A percentile compares a stretch with the other conserved stretches of the same genome.
Conservation (phyloP, 2,329 filamentous ascomycete genomes). For the Fusarium zealandicum region DNA sequence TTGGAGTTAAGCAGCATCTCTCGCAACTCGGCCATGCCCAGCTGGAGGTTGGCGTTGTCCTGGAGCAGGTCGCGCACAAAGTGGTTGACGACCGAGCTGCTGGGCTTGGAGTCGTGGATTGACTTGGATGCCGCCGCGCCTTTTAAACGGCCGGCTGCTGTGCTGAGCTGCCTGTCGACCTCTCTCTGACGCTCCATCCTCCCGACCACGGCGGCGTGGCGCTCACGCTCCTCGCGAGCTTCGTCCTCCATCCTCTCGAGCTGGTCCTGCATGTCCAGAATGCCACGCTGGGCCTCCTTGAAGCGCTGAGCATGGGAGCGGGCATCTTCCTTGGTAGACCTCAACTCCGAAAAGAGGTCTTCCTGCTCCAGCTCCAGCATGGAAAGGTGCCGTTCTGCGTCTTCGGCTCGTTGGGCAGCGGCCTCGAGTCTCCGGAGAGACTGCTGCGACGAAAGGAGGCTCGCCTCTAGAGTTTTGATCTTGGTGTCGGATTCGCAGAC, state of each 20-base stretch:
- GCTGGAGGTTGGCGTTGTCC: constrained; percentile 92
- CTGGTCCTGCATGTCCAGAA: constrained; percentile 83
- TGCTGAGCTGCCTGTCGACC: constrained; percentile 82
- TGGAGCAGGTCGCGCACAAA: constrained; percentile 96
- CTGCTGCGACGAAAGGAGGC: constrained; percentile 78
- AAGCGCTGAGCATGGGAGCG: constrained; percentile 81
- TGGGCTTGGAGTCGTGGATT: constrained; percentile 63
- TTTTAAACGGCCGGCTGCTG: constrained; percentile 80
- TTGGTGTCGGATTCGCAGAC: constrained; percentile 81
- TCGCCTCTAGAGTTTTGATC: constrained; percentile 78
- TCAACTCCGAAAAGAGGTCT: constrained; percentile 71
- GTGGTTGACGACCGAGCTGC: constrained; percentile 82
- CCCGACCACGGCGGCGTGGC: constrained; percentile 80
- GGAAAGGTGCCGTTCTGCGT: constrained; percentile 81
- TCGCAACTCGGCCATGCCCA: constrained; percentile 87
- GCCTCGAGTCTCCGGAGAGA: constrained; percentile 77
- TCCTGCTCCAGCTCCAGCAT: constrained; percentile 84
- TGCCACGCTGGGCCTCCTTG: constrained; percentile 81
- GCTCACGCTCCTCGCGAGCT: constrained; percentile 77
- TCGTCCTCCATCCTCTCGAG: constrained; percentile 89
- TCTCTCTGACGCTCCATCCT: constrained; percentile 85
- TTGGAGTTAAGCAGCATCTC: constrained; percentile 92
- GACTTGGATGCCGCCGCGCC: constrained; percentile 77
- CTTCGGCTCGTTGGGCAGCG: constrained; percentile 76
- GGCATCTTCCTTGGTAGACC: constrained; percentile 75